Evolutionary conservation across 257 asterid genomes (phyloP).

Genomic region (Lithospermum erythrorhizon): DNA sequence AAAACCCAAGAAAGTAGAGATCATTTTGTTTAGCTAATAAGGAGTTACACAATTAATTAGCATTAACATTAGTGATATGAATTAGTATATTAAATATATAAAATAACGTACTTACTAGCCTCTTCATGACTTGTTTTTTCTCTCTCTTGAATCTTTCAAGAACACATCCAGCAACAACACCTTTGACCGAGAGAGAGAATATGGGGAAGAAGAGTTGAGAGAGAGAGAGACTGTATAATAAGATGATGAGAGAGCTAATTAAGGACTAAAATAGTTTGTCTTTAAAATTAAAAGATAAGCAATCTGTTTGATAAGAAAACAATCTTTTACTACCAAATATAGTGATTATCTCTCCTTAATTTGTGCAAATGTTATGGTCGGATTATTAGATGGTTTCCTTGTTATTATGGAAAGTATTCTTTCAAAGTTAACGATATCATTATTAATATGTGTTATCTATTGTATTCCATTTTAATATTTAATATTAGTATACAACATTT

Average conservation of each 20-base stretch:
- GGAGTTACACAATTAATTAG: not conserved
- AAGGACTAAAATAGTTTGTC: not conserved
- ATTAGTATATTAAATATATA: too few species aligned
- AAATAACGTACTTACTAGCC: not conserved
- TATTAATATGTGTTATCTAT: too few species aligned
- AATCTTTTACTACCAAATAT: not conserved
- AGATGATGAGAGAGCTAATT: not conserved
- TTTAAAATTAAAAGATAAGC: too few species aligned
- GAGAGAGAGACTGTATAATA: not conserved
- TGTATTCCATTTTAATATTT: too few species aligned
- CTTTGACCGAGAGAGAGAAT: not conserved
- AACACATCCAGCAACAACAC: not conserved
- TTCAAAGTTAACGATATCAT: too few species aligned
- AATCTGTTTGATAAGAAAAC: not conserved
- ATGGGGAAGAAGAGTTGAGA: not conserved
- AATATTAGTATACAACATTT: too few species aligned
- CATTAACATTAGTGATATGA: too few species aligned
- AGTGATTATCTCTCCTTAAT: not conserved
- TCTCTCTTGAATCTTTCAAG: not conserved
- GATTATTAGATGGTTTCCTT: too few species aligned
- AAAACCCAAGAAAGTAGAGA: not conserved
- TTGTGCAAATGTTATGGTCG: too few species aligned
- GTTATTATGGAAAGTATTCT: too few species aligned
- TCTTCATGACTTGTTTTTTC: not conserved
- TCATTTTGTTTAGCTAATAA: not conserved